Base-by-base conservation (phyloP, 768 basidiomycete species). In the Leccinum barrowsii region DNA sequence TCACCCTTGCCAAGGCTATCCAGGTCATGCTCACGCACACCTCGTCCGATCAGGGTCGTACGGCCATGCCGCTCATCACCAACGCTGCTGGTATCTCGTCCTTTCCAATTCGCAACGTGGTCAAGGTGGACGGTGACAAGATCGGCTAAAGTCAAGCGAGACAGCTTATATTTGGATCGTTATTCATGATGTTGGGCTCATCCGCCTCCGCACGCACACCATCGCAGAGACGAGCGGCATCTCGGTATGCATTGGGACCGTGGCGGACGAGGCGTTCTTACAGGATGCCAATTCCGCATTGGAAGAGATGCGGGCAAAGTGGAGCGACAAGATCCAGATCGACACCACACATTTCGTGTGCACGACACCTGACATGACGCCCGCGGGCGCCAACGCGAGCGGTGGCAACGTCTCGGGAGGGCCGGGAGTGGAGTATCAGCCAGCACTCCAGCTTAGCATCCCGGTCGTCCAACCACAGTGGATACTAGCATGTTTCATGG, bases 261-360 rank as follows among this genome's bases (percentile, higher is more conserved):
- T 97, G 2, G 82, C 90, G 59, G 94, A 97, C 63, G 72, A 76
- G 0, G 80, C 84, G 4, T 69, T 95, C 57, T 78, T 96, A 56
- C 88, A 91, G 67, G 86, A 94, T 60, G 86, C 89, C 32, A 92
- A 92, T 72, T 70, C 84, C 56, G 92, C 93, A 7, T 74, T 99
- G 54, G 70, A 80, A 49, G 86, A 90, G 65, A 97, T 98, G 90
- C 82, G 81, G 44, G 96, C 92, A 0, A 89, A 89, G 63, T 94
- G 89, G 87, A 91, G 86, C 66, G 89, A 95, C 63, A 89, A 85
- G 67, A 94, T 99, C 42, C 92, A 95, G 76, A 95, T 98, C 58
- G 96, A 99, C 69, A 98, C 96, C 10, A 98, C 95, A 0, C 96
- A 99, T 73, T 99, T 97, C 64, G 94, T 98, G 44, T 96, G 94